phyloP scores from a whole-genome alignment of 1,284 basidiomycete genomes.

The Filobasidium uniguttulatum region DNA sequence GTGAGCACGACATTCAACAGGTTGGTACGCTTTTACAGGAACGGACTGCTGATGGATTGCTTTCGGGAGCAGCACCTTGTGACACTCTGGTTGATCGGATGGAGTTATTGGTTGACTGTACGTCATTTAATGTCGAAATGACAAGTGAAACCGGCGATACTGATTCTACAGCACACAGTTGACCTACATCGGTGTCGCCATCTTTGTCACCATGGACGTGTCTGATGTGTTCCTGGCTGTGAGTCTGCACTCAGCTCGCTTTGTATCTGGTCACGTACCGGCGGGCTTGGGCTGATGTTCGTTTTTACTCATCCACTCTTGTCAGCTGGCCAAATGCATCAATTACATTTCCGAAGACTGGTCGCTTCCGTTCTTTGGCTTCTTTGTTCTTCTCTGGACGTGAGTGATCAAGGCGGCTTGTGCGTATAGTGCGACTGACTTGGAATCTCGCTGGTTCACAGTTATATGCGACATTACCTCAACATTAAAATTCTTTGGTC shows the following conservation, averaged over 20 bases:
- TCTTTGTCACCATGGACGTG: slow-evolving; percentile 94
- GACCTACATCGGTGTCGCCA: slow-evolving; percentile 79
- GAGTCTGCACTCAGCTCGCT: slow-evolving; percentile 27
- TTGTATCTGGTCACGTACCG: not conserved
- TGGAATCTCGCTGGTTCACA: slow-evolving; percentile 35
- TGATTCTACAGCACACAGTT: slow-evolving; percentile 33
- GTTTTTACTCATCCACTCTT: not conserved
- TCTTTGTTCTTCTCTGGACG: slow-evolving; percentile 70
- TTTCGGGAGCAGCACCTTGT: slow-evolving; percentile 58
- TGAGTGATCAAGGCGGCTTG: slow-evolving; percentile 39
- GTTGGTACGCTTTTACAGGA: slow-evolving; percentile 85
- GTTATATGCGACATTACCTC: slow-evolving; percentile 90
- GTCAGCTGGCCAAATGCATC: slow-evolving; percentile 66
- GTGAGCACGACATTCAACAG: slow-evolving; percentile 61
- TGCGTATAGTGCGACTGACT: not conserved
- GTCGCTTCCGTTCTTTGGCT: slow-evolving; percentile 52
- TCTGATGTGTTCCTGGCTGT: slow-evolving; percentile 81
- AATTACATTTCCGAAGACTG: slow-evolving; percentile 66
- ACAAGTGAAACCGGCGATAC: slow-evolving; percentile 9
- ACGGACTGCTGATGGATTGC: slow-evolving; percentile 49
- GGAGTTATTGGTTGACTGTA: slow-evolving; percentile 72
- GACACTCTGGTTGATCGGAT: slow-evolving; percentile 88
- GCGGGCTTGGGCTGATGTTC: no score
- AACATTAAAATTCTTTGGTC: slow-evolving; percentile 79
- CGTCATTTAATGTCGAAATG: slow-evolving; percentile 10